Evolutionary conservation across 352 stramenopile species (phyloP).

Genomic region (Phytophthora parvispora): DNA sequence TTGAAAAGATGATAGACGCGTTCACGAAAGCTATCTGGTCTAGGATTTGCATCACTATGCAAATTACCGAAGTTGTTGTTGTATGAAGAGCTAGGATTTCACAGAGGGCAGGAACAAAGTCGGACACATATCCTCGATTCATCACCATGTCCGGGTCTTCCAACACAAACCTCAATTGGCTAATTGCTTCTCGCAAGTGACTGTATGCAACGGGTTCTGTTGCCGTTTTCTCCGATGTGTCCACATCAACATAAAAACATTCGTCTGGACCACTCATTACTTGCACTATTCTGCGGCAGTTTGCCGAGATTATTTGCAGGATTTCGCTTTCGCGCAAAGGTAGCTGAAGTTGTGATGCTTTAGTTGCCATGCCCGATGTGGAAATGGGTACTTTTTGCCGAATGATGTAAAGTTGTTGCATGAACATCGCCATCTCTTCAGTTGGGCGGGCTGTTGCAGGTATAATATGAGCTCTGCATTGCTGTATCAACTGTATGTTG

Average conservation of each 20-base stretch:
- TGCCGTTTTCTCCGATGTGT: slow-evolving; percentile 23
- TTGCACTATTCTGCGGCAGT: slow-evolving; percentile 23
- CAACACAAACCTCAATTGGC: slow-evolving; percentile 29
- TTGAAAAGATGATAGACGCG: slow-evolving; percentile 15
- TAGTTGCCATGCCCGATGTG: neutral
- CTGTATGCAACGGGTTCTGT: slow-evolving; percentile 23
- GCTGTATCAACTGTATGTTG: slow-evolving; percentile 37
- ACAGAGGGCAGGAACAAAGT: slow-evolving; percentile 26
- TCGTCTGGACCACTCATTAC: slow-evolving; percentile 5
- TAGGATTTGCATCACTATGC: slow-evolving; percentile 28
- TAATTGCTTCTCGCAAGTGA: slow-evolving; percentile 21
- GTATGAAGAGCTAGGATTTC: slow-evolving; percentile 35
- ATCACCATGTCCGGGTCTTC: slow-evolving; percentile 24
- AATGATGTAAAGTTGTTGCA: slow-evolving; percentile 39
- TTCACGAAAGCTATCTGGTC: slow-evolving; percentile 38
- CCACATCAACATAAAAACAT: slow-evolving; percentile 19
- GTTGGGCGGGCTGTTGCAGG: slow-evolving; percentile 18
- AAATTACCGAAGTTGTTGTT: slow-evolving; percentile 27
- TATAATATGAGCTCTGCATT: slow-evolving; percentile 39
- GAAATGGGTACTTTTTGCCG: slow-evolving; percentile 16
- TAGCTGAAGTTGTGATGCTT: neutral
- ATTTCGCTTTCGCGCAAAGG: slow-evolving; percentile 21
- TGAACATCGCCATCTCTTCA: slow-evolving; percentile 31
- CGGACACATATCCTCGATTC: slow-evolving; percentile 17
- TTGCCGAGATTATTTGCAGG: slow-evolving; percentile 17